Evolutionary conservation across 768 basidiomycete species (phyloP), one percentile per base, ranked within the genome.

Genomic region (Stropharia rugosoannulata): DNA sequence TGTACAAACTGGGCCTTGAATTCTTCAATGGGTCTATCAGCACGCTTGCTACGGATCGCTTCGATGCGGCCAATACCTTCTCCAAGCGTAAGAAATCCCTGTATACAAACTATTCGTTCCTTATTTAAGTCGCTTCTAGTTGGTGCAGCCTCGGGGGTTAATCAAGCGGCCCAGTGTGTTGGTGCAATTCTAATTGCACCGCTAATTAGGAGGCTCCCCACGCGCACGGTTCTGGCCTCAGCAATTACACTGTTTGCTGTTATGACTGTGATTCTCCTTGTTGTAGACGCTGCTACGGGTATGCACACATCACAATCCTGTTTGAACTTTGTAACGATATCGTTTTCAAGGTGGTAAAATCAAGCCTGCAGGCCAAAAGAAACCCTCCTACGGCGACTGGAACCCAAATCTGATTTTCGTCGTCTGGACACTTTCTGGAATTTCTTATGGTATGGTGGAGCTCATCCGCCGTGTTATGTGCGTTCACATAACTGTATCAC

Each of bases 1-100:
- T 62, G 56, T 70, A 70, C 55, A 72, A 70, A 51, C 60, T 70
- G 44, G 68, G 68, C 18, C 61, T 72, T 15, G 70, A 72, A 54
- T 70, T 70, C 57, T 72, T 70, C 60, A 72, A 72, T 37, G 70
- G 70, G 10, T 70, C 69, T 8, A 70, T 72, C 41, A 66, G 64
- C 4, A 70, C 70, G 29, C 56, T 70, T 0, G 70, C 70, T 27
- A 68, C 67, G n/a, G 70, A 72, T 58, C 62, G 70, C 42, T 72
- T 72, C 58, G 60, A 64, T 13, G 47, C 63, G 8, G 39, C 57
- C 9, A 37, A 62, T 40, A 59, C 68, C 1, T 70, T 70, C 51
- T 61, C 67, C n/a, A 70, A 70, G 44, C 64, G 69, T 70, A 48
- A 27, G 66, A n/a, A n/a, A n/a, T n/a, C n/a, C n/a, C n/a, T n/a